phyloP scores from a whole-genome alignment of 2,329 filamentous ascomycete genomes.

The Xylariaceae sp. region DNA sequence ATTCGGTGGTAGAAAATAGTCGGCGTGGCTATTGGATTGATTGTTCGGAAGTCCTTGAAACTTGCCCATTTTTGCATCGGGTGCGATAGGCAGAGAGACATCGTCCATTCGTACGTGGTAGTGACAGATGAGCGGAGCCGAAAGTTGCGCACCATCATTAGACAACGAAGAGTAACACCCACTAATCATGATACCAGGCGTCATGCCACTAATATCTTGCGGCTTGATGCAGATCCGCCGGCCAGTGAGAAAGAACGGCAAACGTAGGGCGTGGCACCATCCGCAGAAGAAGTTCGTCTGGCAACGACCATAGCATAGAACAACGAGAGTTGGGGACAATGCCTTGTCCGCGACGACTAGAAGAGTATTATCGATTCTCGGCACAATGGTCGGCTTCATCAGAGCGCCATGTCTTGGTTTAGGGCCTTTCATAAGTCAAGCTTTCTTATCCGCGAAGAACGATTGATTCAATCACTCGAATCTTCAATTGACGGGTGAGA shows the following conservation, averaged over 20 bases:
- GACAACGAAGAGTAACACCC: slow-evolving; percentile 5
- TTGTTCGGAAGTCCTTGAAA: neutral
- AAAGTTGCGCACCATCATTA: slow-evolving; percentile 7
- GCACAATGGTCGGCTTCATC: slow-evolving; percentile 21
- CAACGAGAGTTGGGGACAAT: slow-evolving; percentile 2
- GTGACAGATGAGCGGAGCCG: slow-evolving; percentile 1
- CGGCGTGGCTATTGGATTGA: slow-evolving; percentile 1
- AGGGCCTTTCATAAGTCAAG: slow-evolving; percentile 1
- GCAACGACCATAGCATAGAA: neutral
- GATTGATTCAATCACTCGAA: neutral
- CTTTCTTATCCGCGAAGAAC: slow-evolving; percentile 1
- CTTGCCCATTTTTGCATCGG: neutral
- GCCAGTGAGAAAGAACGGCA: slow-evolving; percentile 6
- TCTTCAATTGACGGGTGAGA: neutral
- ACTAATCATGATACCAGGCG: slow-evolving; percentile 2
- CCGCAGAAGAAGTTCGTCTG: neutral
- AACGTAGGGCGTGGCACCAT: slow-evolving; percentile 9
- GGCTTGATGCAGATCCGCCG: slow-evolving; percentile 14
- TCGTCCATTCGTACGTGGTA: neutral
- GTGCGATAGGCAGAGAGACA: neutral
- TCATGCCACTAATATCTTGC: slow-evolving; percentile 8
- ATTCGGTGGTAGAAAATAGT: neutral
- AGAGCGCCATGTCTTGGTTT: slow-evolving; percentile 24
- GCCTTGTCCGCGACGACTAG: slow-evolving; percentile 1
- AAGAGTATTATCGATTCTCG: slow-evolving; percentile 15